Percentiles rank a stretch among this genome's conserved stretches.
These are phyloP conservation scores for Sporothrix variecibatus DNA, from an alignment of 2,329 filamentous ascomycete species.

Conservation along the genomic window DNA sequence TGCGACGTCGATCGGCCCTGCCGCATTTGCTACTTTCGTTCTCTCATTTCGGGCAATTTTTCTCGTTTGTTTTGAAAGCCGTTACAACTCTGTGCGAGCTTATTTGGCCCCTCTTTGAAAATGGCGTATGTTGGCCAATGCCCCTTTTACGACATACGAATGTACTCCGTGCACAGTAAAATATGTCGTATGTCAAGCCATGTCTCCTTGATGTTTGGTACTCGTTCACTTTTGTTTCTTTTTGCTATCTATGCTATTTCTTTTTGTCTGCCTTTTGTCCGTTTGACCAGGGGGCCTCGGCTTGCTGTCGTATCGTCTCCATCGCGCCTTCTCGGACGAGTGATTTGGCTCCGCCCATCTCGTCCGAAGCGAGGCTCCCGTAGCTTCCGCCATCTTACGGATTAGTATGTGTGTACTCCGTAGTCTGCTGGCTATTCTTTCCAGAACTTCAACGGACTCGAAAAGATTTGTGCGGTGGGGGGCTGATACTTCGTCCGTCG, in stretches of 20 bases:
- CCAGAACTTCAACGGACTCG: background rate
- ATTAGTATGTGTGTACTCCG: background rate
- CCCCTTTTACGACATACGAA: background rate
- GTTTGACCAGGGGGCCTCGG: background rate
- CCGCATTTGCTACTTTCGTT: slow-evolving; percentile 10
- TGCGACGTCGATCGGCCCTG: slow-evolving; percentile 6
- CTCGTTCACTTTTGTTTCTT: background rate
- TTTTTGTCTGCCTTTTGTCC: background rate
- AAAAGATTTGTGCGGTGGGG: background rate
- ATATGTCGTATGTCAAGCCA: background rate
- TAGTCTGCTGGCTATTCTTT: background rate
- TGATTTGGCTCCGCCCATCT: slow-evolving; percentile 6
- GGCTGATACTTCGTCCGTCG: background rate
- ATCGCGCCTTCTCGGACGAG: slow-evolving; percentile 11
- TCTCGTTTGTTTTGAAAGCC: slow-evolving; percentile 14
- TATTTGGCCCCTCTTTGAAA: background rate
- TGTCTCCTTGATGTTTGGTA: background rate
- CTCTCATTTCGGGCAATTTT: slow-evolving; percentile 9
- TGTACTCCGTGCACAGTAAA: background rate
- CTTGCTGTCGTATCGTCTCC: slow-evolving; percentile 3
- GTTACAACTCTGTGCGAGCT: slow-evolving; percentile 12
- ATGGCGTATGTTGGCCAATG: background rate
- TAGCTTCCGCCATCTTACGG: slow-evolving; percentile 8
- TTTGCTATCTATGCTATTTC: background rate
- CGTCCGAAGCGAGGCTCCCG: slow-evolving; percentile 18